Evolutionary conservation across 1,284 basidiomycete species (phyloP).

Genomic region (Cutaneotrichosporon curvatum): DNA sequence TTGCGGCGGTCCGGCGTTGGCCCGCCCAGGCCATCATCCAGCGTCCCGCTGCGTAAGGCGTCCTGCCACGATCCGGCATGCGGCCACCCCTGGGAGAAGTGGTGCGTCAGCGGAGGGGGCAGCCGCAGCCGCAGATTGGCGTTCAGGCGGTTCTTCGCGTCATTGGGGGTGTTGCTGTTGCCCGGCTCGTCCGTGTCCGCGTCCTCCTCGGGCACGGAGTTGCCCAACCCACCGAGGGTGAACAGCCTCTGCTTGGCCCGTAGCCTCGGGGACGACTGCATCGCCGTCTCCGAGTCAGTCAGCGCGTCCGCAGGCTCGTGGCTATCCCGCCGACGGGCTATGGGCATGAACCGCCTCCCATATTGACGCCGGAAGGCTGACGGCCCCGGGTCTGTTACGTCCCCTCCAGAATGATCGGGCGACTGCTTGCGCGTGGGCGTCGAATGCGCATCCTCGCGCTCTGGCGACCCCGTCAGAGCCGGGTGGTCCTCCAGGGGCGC

Average conservation of each 20-base stretch:
- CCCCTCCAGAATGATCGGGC: too few relatives aligned
- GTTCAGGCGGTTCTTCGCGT: too few relatives aligned
- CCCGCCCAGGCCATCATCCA: constrained; percentile 2
- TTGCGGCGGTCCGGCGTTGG: background rate
- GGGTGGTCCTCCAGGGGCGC: too few relatives aligned
- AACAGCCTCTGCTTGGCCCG: constrained; percentile 12
- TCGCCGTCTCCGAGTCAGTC: constrained; percentile 16
- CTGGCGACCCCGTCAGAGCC: too few relatives aligned
- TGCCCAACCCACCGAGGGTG: background rate
- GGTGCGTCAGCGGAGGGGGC: constrained; percentile 27
- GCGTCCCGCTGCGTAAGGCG: constrained; percentile 26
- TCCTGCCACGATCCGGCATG: constrained; percentile 44
- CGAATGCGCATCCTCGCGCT: background rate
- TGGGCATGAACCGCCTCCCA: constrained; percentile 3
- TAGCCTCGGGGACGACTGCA: constrained; percentile 6
- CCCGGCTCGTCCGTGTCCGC: background rate
- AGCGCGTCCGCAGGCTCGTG: constrained; percentile 6
- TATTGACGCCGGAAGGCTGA: too few relatives aligned
- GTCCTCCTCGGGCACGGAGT: constrained; percentile 8
- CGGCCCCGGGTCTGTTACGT: too few relatives aligned
- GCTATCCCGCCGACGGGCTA: constrained; percentile 2
- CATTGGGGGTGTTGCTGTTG: background rate
- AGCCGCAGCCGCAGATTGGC: constrained; percentile 30
- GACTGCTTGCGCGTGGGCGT: background rate
- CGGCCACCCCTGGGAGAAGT: constrained; percentile 35